Evolutionary conservation across 176 grass and related monocot species (phyloP), one percentile per base, ranked within the genome.

Genomic region (Carex pumila): DNA sequence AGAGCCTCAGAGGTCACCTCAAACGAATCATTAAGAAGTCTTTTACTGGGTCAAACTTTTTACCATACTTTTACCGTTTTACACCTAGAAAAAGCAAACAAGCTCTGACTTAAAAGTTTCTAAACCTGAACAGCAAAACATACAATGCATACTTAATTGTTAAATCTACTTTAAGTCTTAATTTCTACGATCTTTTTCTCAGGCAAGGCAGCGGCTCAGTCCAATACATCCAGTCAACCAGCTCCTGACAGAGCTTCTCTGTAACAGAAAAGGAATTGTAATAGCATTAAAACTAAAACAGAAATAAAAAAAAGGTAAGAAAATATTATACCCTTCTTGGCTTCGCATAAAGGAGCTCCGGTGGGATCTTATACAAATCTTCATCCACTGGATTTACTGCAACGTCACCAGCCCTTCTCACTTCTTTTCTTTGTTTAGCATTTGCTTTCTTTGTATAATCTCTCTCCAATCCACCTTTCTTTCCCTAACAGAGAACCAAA

Each of bases 341-440:
- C 74, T 88, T 94, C 30, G 86, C 34, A 52, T 81, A 70, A 12
- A 86, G 65, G 10, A 89, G 79, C 13, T 88, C 87, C 3, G 89
- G 57, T 13, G 87, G 89, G 61, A 94, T 90, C 66, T 88, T 79
- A 86, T 94, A 94, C 19, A 94, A 71, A 84, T 94, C 92, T 79
- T 89, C 89, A 31, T 94, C 87, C 19, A 94, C 87, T 17, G 89
- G 85, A 62, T 83, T 88, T 41, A 68, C 82, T 59, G 84, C 84
- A 29, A 86, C 79, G 29, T 79, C 14, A 13, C 57, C 67, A 12
- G 69, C 64, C 45, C 31, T 58, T 22, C 21, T 83, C 25, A 85
- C 25, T 30, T 58, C 15, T 6, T 53, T 32, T 78, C 60, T 66
- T n/a, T 87, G 81, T 66, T 61, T 59, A 79, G 37, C 60, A 65